Percentiles rank a stretch among this genome's conserved stretches.
Conservation (phyloP, 129 eudicot species). For the Tanacetum coccineum region DNA sequence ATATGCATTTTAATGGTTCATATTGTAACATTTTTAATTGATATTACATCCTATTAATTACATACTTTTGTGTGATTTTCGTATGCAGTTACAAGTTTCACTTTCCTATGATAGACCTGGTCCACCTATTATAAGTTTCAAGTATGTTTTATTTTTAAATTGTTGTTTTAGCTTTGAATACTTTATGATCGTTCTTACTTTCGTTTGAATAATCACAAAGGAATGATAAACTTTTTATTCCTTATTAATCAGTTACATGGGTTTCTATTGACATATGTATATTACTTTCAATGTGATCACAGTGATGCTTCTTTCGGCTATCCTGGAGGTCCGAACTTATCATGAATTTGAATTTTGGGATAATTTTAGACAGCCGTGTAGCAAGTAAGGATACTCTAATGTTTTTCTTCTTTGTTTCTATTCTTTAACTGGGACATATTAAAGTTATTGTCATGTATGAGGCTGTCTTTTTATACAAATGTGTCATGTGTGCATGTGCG, state of each 20-base stretch:
- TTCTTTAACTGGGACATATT: neutral
- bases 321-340: slow-evolving; percentile 93
- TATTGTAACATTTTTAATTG: neutral
- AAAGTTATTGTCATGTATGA: slow-evolving; percentile 6
- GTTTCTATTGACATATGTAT: too few relatives aligned
- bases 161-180: slow-evolving; percentile 14
- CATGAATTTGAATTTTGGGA: slow-evolving; percentile 89
- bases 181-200: neutral
- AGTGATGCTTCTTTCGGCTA: slow-evolving; percentile 99
- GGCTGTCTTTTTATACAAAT: neutral
- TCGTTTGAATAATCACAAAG: too few relatives aligned
- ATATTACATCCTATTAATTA: slow-evolving; percentile 6
- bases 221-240: too few relatives aligned
- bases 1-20: slow-evolving; percentile 15
- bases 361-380: slow-evolving; percentile 92
- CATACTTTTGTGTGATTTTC: slow-evolving; percentile 3
- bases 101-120: slow-evolving; percentile 96
- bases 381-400: slow-evolving; percentile 66
- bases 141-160: slow-evolving; percentile 43
- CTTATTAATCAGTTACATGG: too few relatives aligned
- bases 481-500: neutral
- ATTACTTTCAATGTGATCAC: slow-evolving; percentile 30
- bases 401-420: neutral
- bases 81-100: slow-evolving; percentile 92
- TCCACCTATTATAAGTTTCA: slow-evolving; percentile 96